Conservation (phyloP, 2,329 filamentous ascomycete genomes). For the Elsinoe australis region DNA sequence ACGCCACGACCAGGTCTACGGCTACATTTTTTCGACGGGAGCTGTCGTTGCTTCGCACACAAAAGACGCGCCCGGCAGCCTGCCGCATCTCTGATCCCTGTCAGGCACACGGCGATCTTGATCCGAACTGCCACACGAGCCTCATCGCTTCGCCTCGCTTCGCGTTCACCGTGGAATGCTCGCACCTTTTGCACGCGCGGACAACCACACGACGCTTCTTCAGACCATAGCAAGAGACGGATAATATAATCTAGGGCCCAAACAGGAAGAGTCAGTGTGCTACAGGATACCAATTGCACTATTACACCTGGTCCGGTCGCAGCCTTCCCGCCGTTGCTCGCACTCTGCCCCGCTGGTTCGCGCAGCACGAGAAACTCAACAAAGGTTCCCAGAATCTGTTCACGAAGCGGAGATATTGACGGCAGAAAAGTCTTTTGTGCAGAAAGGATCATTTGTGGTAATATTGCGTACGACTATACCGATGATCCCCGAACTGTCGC, state of each 20-base stretch:
- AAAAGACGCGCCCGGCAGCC: too few species aligned
- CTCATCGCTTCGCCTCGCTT: conserved; percentile 1
- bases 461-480: not conserved
- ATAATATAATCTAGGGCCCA: too few species aligned
- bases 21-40: not conserved
- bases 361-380: not conserved
- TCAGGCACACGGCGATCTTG: conserved; percentile 13
- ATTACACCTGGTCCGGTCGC: too few species aligned
- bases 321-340: not conserved
- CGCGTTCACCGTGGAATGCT: conserved; percentile 4
- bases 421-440: not conserved
- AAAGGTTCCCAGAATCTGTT: not conserved
- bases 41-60: too few species aligned
- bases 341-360: conserved; percentile 9
- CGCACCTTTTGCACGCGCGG: conserved; percentile 1
- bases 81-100: conserved; percentile 1
- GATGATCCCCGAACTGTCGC: not conserved
- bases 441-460: not conserved
- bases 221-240: conserved; percentile 4
- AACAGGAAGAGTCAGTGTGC: too few species aligned
- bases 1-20: conserved; percentile 3
- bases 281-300: too few species aligned
- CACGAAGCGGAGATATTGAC: not conserved
- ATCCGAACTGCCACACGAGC: conserved; percentile 14
- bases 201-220: not conserved